Conservation (phyloP, 2,329 filamentous ascomycete species). For the Raffaelea albimanens region DNA sequence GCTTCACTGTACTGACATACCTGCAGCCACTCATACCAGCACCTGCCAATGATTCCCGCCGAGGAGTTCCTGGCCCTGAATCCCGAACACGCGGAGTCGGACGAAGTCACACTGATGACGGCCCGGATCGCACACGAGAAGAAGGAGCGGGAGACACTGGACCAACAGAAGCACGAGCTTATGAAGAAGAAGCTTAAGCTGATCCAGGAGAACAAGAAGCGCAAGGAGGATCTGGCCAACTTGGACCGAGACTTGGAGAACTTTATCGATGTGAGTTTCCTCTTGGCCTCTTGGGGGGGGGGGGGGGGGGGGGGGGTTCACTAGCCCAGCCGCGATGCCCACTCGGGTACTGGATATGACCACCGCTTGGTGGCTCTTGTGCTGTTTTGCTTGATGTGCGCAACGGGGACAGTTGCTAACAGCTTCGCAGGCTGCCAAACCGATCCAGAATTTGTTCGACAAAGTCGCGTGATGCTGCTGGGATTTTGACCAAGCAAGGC, state of each 20-base stretch:
- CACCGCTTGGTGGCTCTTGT: background rate
- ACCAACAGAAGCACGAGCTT: conserved; percentile 72
- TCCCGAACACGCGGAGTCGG: conserved; percentile 62
- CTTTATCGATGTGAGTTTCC: conserved; percentile 69
- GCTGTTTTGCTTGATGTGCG: too few relatives aligned
- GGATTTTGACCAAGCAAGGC: too few relatives aligned
- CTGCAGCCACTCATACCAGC: conserved; percentile 71
- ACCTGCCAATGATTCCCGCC: conserved; percentile 73
- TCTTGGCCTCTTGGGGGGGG: background rate
- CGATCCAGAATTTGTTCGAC: conserved; percentile 77
- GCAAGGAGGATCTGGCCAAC: conserved; percentile 86
- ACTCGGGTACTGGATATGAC: background rate
- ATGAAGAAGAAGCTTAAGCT: conserved; percentile 57
- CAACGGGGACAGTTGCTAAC: conserved; percentile 14
- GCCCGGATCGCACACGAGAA: conserved; percentile 88
- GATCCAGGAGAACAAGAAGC: conserved; percentile 70
- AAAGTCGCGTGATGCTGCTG: conserved; percentile 50
- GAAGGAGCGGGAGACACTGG: conserved; percentile 71
- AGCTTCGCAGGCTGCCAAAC: conserved; percentile 62
- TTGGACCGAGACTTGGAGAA: conserved; percentile 88
- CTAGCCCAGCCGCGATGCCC: too few relatives aligned
- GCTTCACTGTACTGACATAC: too few relatives aligned
- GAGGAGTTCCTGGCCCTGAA: conserved; percentile 72
- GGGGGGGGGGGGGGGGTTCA: too few relatives aligned
- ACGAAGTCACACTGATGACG: conserved; percentile 77